Percentiles rank a stretch among this genome's conserved stretches.
Conservation (phyloP, 2,329 filamentous ascomycete species). For the Aspergillus pseudoviridinutans region DNA sequence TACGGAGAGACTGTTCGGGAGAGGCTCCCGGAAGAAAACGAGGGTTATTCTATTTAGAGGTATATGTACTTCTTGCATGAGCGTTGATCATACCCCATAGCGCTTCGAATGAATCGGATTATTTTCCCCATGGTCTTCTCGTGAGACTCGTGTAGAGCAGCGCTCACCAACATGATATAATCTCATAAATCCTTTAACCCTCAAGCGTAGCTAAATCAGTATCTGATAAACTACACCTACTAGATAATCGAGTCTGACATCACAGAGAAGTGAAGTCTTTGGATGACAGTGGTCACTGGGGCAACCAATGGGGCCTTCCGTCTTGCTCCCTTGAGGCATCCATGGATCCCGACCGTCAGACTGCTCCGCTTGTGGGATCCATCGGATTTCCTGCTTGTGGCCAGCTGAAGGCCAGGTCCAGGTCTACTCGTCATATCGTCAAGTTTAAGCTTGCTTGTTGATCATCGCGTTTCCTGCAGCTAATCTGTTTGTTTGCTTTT, state of each 20-base stretch:
- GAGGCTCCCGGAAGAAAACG: slow-evolving; percentile 35
- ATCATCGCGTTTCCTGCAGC: slow-evolving; percentile 7
- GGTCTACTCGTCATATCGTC: neutral
- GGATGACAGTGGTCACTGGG: slow-evolving; percentile 10
- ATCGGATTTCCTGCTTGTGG: neutral
- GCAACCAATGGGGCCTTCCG: slow-evolving; percentile 7
- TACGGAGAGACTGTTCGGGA: slow-evolving; percentile 58
- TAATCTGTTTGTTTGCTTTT: slow-evolving; percentile 1
- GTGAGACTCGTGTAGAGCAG: too few species aligned
- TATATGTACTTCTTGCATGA: neutral
- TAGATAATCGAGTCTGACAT: neutral
- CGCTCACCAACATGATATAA: neutral
- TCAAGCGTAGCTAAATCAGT: neutral
- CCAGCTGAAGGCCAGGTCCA: neutral
- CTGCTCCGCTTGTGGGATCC: slow-evolving; percentile 3
- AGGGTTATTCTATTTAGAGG: slow-evolving; percentile 38
- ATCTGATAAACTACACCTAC: neutral
- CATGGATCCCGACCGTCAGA: slow-evolving; percentile 7
- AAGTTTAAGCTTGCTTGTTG: neutral
- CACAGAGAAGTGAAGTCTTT: neutral
- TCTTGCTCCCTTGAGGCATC: slow-evolving; percentile 1
- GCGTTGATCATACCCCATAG: neutral
- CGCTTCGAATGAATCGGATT: neutral
- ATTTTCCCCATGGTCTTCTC: neutral
- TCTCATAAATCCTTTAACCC: neutral